phyloP scores from a whole-genome alignment of 1,284 basidiomycete species.

The Ustilago sp. region DNA sequence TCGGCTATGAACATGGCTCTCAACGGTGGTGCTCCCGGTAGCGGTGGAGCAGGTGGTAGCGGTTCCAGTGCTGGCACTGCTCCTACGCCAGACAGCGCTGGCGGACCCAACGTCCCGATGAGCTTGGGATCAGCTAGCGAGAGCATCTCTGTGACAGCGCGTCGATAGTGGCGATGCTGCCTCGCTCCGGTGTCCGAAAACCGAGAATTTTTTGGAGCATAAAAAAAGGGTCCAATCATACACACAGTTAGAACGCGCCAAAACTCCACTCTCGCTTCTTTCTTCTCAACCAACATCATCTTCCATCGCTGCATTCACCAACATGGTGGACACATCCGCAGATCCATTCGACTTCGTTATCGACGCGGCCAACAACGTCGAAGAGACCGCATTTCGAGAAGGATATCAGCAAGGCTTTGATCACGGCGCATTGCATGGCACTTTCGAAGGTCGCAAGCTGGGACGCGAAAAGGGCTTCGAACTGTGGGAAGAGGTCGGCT shows the following conservation, averaged over 20 bases:
- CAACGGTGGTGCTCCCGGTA: conserved; percentile 9
- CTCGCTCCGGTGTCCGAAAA: conserved; percentile 6
- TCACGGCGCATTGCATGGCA: conserved; percentile 88
- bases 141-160: conserved; percentile 28
- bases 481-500: conserved; percentile 96
- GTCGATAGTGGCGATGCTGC: conserved; percentile 19
- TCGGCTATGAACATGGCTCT: conserved; percentile 40
- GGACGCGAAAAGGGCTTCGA: conserved; percentile 92
- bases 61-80: conserved; percentile 23
- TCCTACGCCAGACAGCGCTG: conserved; percentile 8
- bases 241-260: neutral
- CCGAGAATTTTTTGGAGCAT: conserved; percentile 16
- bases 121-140: conserved; percentile 50
- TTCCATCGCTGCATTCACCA: conserved; percentile 2
- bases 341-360: conserved; percentile 43
- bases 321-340: conserved; percentile 15
- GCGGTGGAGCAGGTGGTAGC: conserved; percentile 13
- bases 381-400: conserved; percentile 76
- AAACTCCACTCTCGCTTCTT: conserved; percentile 24
- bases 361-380: conserved; percentile 57
- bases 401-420: conserved; percentile 82
- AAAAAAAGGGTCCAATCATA: conserved; percentile 21
- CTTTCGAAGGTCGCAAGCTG: conserved; percentile 90
- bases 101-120: conserved; percentile 3
- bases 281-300: conserved; percentile 42